Evolutionary conservation across 2,329 filamentous ascomycete genomes (phyloP).

Genomic region (Paraphoma chrysanthemicola): DNA sequence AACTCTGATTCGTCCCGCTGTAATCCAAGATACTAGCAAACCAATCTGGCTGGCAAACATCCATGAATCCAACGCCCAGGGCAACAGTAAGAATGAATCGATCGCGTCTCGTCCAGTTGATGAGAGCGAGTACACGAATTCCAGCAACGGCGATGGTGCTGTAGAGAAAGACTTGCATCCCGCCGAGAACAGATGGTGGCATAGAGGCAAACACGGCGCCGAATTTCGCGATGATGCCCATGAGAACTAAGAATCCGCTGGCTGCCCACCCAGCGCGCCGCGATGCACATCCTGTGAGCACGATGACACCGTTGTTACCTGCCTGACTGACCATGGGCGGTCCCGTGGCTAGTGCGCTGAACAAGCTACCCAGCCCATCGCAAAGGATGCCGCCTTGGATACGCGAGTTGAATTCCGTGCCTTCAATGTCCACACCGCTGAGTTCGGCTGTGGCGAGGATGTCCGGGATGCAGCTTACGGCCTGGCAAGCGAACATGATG

Average conservation of each 20-base stretch:
- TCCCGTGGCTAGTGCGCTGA: slow-evolving; percentile 34
- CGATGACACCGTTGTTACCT: slow-evolving; percentile 39
- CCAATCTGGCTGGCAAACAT: slow-evolving; percentile 50
- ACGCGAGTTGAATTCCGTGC: slow-evolving; percentile 33
- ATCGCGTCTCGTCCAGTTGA: slow-evolving; percentile 34
- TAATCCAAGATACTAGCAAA: slow-evolving; percentile 50
- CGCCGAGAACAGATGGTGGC: slow-evolving; percentile 52
- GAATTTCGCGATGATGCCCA: slow-evolving; percentile 38
- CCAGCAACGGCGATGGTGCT: slow-evolving; percentile 36
- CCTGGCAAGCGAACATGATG: slow-evolving; percentile 40
- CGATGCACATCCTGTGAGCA: slow-evolving; percentile 35
- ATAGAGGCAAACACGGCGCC: slow-evolving; percentile 38
- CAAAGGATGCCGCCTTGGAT: slow-evolving; percentile 37
- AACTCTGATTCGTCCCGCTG: slow-evolving; percentile 43
- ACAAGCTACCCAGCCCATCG: slow-evolving; percentile 35
- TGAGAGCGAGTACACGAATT: slow-evolving; percentile 34
- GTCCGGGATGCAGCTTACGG: slow-evolving; percentile 47
- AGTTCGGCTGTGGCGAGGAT: slow-evolving; percentile 38
- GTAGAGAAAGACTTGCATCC: slow-evolving; percentile 51
- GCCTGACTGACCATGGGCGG: slow-evolving; percentile 39
- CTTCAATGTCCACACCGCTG: slow-evolving; percentile 34
- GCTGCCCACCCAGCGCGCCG: slow-evolving; percentile 38
- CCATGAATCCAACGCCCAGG: slow-evolving; percentile 41
- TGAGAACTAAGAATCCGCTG: slow-evolving; percentile 32
- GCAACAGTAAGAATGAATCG: slow-evolving; percentile 36